A percentile compares a stretch with the other conserved stretches of the same genome.
Conservation (phyloP, 2,329 filamentous ascomycete species). For the Epicoccum nigrum region DNA sequence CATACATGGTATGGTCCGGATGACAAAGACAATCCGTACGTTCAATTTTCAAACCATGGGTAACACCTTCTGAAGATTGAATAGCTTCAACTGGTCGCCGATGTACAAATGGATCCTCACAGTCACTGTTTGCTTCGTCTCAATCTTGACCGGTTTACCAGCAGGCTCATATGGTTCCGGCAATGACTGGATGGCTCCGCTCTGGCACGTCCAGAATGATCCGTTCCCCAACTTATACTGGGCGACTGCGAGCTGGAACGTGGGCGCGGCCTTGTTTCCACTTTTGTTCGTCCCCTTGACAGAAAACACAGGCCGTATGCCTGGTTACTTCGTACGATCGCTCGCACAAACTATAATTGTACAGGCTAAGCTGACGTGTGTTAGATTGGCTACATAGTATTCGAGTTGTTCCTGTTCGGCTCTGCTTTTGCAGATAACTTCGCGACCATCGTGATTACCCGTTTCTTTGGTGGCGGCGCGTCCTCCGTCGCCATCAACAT, state of each 20-base stretch:
- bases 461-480: conserved; percentile 53
- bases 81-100: conserved; percentile 50
- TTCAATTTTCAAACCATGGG: too few species aligned
- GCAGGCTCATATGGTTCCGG: conserved; percentile 51
- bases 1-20: conserved; percentile 32
- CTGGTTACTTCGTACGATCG: conserved; percentile 48
- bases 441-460: conserved; percentile 51
- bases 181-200: conserved; percentile 40
- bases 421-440: conserved; percentile 54
- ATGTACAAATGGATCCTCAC: conserved; percentile 51
- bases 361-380: not conserved
- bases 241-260: conserved; percentile 48
- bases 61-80: not conserved
- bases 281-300: conserved; percentile 51
- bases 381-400: conserved; percentile 48
- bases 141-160: conserved; percentile 51
- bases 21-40: conserved; percentile 35
- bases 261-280: conserved; percentile 50
- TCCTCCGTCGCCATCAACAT: conserved; percentile 53
- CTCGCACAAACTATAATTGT: not conserved
- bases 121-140: conserved; percentile 52
- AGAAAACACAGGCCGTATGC: conserved; percentile 54
- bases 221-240: conserved; percentile 49
- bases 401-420: conserved; percentile 50
- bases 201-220: conserved; percentile 47